phyloP scores from a whole-genome alignment of 2,329 filamentous ascomycete genomes.

The Sporothrix mexicana region DNA sequence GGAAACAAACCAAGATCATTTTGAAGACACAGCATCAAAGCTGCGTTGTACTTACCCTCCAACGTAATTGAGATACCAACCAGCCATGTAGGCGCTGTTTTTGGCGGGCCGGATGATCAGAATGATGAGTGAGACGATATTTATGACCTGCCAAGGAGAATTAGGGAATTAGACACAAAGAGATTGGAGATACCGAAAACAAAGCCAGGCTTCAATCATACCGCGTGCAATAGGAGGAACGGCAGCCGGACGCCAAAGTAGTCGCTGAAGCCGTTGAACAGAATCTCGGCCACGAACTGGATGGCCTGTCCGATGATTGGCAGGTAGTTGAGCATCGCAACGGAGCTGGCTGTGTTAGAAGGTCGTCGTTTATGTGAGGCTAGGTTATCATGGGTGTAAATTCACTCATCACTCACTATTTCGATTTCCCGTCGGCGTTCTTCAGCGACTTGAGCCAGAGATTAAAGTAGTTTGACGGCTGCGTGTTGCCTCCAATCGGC shows the following conservation, averaged over 20 bases:
- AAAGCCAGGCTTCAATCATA: neutral
- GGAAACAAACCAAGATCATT: no score
- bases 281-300: constrained; percentile 30
- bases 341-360: constrained; percentile 27
- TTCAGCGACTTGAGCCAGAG: constrained; percentile 33
- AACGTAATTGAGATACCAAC: constrained; percentile 33
- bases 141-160: constrained; percentile 8
- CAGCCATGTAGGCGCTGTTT: constrained; percentile 29
- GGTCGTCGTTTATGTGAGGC: no score
- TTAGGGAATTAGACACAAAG: neutral
- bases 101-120: constrained; percentile 26
- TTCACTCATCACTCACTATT: constrained; percentile 34
- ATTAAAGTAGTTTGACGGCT: constrained; percentile 31
- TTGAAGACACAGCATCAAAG: neutral
- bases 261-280: constrained; percentile 31
- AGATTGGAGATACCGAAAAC: no score
- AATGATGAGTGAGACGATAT: constrained; percentile 31
- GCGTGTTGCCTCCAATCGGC: constrained; percentile 30
- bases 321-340: constrained; percentile 33
- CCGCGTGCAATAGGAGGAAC: constrained; percentile 30
- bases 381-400: no score
- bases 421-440: constrained; percentile 27
- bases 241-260: constrained; percentile 26
- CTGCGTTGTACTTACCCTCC: constrained; percentile 23
- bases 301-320: constrained; percentile 33